phyloP scores from a whole-genome alignment of 495 filamentous ascomycete species.

The Penicillium dipodomyicola region DNA sequence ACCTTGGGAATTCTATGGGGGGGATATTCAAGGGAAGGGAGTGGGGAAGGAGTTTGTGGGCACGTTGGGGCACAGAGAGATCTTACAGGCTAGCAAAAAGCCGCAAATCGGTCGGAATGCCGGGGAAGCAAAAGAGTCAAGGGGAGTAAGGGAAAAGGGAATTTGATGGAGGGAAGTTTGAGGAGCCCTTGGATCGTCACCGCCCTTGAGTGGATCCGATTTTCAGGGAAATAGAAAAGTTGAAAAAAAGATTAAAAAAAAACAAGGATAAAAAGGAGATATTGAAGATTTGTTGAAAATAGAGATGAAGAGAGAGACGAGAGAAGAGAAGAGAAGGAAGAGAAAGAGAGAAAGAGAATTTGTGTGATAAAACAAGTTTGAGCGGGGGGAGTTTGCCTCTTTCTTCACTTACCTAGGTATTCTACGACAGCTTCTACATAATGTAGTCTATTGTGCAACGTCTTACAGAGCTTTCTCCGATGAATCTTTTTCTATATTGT shows the following conservation, averaged over 20 bases:
- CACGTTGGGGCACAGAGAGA: conserved; percentile 36
- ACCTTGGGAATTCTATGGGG: conserved; percentile 10
- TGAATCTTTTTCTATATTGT: too few species aligned
- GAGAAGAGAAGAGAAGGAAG: neutral
- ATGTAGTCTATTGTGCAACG: neutral
- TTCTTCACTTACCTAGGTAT: too few species aligned
- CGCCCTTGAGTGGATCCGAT: conserved; percentile 21
- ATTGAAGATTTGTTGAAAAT: neutral
- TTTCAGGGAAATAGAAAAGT: neutral
- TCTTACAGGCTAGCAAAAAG: conserved; percentile 38
- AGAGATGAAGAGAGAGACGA: neutral
- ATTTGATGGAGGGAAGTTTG: conserved; percentile 14
- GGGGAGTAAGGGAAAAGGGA: conserved; percentile 5
- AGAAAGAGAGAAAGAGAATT: neutral
- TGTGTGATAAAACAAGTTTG: neutral
- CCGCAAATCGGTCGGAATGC: conserved; percentile 19
- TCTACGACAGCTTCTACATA: too few species aligned
- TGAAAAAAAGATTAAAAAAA: too few species aligned
- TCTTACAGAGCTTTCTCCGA: neutral
- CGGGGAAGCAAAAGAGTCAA: conserved; percentile 4
- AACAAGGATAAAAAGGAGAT: neutral
- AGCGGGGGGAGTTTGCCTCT: neutral
- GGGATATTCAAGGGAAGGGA: conserved; percentile 3
- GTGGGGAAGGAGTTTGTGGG: conserved; percentile 10
- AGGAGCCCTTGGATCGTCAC: conserved; percentile 24